These are phyloP conservation scores for Debaryomyces fabryi DNA, from an alignment of 1,139 yeast genomes.

Conservation along the genomic window DNA sequence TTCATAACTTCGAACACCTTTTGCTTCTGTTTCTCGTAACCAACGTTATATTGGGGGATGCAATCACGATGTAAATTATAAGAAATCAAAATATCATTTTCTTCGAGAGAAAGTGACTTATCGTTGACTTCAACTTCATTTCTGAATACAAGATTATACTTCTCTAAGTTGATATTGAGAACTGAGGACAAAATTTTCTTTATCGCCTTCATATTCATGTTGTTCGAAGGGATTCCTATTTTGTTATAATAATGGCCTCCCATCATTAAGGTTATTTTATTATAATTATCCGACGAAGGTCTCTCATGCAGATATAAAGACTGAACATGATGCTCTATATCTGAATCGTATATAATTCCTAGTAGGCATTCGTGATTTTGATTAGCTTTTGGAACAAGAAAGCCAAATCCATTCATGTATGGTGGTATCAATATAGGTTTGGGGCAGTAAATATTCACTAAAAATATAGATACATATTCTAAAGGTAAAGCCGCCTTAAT, in stretches of 20 bases:
- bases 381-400: slow-evolving; percentile 67
- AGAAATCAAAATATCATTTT: slow-evolving; percentile 38
- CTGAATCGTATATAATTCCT: slow-evolving; percentile 92
- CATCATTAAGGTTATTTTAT: slow-evolving; percentile 84
- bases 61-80: slow-evolving; percentile 51
- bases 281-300: slow-evolving; percentile 33
- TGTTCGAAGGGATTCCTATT: slow-evolving; percentile 45
- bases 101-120: slow-evolving; percentile 22
- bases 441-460: slow-evolving; percentile 58
- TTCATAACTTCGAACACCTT: slow-evolving; percentile 36
- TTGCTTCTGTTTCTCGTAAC: slow-evolving; percentile 55
- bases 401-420: slow-evolving; percentile 75
- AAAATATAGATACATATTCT: slow-evolving; percentile 55
- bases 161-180: slow-evolving; percentile 46
- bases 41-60: slow-evolving; percentile 82
- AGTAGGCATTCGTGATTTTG: slow-evolving; percentile 63
- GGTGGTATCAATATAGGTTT: slow-evolving; percentile 41
- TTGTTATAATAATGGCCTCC: slow-evolving; percentile 69
- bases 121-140: slow-evolving; percentile 30
- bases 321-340: slow-evolving; percentile 57
- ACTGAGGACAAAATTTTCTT: slow-evolving; percentile 52
- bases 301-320: slow-evolving; percentile 11
- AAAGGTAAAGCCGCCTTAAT: slow-evolving; percentile 30
- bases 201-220: slow-evolving; percentile 47
- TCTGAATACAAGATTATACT: slow-evolving; percentile 31